These are phyloP conservation scores for Pythium volutum DNA, from an alignment of 352 stramenopile genomes.

Conservation along the genomic window DNA sequence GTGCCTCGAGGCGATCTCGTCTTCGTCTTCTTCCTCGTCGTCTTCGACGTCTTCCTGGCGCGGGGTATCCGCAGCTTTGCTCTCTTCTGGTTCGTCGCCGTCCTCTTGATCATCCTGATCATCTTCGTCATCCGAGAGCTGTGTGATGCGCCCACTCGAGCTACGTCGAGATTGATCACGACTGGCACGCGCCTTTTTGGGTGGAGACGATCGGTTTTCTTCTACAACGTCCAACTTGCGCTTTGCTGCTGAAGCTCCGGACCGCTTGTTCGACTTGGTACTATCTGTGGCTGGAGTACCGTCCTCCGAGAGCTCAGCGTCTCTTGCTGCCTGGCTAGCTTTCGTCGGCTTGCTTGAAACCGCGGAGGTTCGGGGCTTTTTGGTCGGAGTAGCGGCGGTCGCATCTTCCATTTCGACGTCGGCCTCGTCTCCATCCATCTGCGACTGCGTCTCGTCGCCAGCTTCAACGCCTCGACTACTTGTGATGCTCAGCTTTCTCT, in stretches of 20 bases:
- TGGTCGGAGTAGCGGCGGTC: not conserved
- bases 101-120: slow-evolving; percentile 4
- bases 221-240: slow-evolving; percentile 20
- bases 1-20: slow-evolving; percentile 1
- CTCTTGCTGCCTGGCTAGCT: not conserved
- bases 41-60: not conserved
- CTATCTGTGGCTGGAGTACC: not conserved
- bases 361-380: not conserved
- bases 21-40: slow-evolving; percentile 13
- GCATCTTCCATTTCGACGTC: not conserved
- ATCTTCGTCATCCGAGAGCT: slow-evolving; percentile 27
- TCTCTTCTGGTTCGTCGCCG: not conserved
- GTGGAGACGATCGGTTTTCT: slow-evolving; percentile 5
- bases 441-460: slow-evolving; percentile 8
- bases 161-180: slow-evolving; percentile 5
- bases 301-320: not conserved
- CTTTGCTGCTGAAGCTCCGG: slow-evolving; percentile 13
- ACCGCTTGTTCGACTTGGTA: not conserved
- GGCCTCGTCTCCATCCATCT: slow-evolving; percentile 6
- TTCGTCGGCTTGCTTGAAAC: not conserved
- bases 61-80: not conserved
- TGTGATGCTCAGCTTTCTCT: slow-evolving; percentile 9
- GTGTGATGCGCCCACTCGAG: slow-evolving; percentile 22
- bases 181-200: slow-evolving; percentile 8
- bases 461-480: slow-evolving; percentile 4